phyloP scores from a whole-genome alignment of 2,329 filamentous ascomycete genomes.

The Sporothrix inflata region DNA sequence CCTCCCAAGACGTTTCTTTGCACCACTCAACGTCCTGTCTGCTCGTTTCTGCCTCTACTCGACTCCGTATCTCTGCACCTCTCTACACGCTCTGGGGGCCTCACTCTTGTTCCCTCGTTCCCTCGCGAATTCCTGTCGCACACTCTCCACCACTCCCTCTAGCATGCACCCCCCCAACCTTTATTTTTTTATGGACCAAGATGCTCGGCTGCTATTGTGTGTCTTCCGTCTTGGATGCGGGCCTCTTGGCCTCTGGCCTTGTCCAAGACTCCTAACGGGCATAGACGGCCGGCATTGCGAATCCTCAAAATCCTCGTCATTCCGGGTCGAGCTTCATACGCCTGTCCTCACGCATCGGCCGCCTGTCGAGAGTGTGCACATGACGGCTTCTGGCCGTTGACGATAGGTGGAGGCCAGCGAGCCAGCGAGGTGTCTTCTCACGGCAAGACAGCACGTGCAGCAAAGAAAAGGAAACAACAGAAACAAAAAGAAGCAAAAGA shows the following conservation, averaged over 20 bases:
- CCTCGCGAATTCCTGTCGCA: neutral
- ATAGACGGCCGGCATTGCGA: neutral
- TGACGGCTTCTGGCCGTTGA: neutral
- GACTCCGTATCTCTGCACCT: neutral
- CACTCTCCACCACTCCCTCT: constrained; percentile 15
- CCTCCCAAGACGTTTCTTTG: neutral
- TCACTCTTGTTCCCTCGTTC: neutral
- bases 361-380: constrained; percentile 9
- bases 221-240: neutral
- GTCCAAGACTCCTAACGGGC: neutral
- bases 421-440: no score
- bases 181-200: neutral
- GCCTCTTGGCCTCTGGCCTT: neutral
- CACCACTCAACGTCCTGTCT: constrained; percentile 9
- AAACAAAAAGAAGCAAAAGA: neutral
- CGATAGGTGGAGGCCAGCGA: no score
- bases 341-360: neutral
- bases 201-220: constrained; percentile 6
- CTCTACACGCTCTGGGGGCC: neutral
- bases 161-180: neutral
- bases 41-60: neutral
- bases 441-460: neutral
- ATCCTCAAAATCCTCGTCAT: neutral
- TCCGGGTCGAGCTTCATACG: neutral
- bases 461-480: neutral